phyloP scores from a whole-genome alignment of 805 yeast genomes.

The Hyphopichia homilentoma region DNA sequence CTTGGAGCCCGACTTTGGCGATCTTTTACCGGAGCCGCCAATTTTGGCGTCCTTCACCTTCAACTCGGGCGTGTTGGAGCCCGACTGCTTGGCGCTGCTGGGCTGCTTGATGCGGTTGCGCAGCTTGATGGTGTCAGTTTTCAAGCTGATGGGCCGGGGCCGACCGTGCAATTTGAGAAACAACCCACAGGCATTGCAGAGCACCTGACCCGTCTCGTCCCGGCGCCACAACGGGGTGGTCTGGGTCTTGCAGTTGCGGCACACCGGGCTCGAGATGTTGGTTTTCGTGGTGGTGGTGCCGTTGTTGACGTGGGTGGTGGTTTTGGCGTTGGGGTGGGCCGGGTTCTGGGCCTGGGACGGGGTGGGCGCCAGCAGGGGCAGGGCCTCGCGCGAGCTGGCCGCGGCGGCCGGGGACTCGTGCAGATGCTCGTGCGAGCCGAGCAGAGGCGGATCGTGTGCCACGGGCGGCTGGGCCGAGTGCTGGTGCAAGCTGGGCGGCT shows the following conservation, averaged over 20 bases:
- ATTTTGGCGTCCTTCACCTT: conserved; percentile 43
- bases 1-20: conserved; percentile 17
- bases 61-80: conserved; percentile 55
- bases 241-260: conserved; percentile 88
- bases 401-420: background rate
- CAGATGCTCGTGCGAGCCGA: background rate
- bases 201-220: conserved; percentile 73
- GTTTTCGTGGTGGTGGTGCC: conserved; percentile 65
- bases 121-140: conserved; percentile 89
- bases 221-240: conserved; percentile 96
- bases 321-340: conserved; percentile 60
- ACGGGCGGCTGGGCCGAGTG: background rate
- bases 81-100: conserved; percentile 31
- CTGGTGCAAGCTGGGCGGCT: background rate
- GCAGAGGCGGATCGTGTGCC: background rate
- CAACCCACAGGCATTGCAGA: conserved; percentile 93
- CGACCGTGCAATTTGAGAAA: conserved; percentile 88
- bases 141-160: conserved; percentile 85
- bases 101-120: conserved; percentile 76
- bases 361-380: background rate
- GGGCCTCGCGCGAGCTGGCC: background rate
- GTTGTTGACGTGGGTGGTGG: conserved; percentile 53
- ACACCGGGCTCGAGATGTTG: conserved; percentile 62
- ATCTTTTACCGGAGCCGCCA: conserved; percentile 15
- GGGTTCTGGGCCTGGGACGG: conserved; percentile 16